These are phyloP conservation scores for Aspergillus conjunctus DNA, from an alignment of 495 filamentous ascomycete genomes.

Conservation along the genomic window DNA sequence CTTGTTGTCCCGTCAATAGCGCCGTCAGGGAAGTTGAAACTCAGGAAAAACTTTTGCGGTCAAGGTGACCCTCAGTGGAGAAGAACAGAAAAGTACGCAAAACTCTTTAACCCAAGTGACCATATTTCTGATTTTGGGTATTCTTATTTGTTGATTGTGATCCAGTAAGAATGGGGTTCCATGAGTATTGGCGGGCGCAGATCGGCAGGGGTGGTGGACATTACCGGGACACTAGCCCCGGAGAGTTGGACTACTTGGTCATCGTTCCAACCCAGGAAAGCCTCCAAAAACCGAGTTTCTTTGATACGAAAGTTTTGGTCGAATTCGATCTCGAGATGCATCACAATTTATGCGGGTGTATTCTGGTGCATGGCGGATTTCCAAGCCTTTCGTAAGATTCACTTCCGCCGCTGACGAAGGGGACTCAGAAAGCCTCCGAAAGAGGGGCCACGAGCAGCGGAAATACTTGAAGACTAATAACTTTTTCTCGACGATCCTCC, in stretches of 20 bases:
- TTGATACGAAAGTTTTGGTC: not conserved
- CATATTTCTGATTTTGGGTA: not conserved
- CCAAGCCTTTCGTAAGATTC: not conserved
- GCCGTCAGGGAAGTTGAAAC: not conserved
- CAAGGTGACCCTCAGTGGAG: not conserved
- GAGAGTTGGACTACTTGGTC: not conserved
- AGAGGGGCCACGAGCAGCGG: not conserved
- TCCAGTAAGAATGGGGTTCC: not conserved
- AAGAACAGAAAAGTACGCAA: not conserved
- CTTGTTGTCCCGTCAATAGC: not conserved
- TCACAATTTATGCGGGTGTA: no score
- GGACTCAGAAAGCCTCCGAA: not conserved
- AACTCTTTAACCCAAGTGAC: not conserved
- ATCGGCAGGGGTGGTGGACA: slow-evolving; percentile 22
- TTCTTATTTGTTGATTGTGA: slow-evolving; percentile 5
- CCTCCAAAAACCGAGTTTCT: not conserved
- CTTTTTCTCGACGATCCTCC: not conserved
- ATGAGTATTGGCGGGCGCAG: slow-evolving; percentile 16
- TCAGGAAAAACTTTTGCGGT: not conserved
- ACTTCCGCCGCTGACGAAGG: not conserved
- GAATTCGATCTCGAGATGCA: no score
- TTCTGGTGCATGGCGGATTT: no score
- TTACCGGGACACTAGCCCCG: slow-evolving; percentile 5
- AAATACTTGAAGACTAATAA: not conserved
- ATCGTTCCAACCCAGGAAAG: not conserved